Evolutionary conservation across 495 filamentous ascomycete species (phyloP).

Genomic region (Pyrenopolyporus hunteri): DNA sequence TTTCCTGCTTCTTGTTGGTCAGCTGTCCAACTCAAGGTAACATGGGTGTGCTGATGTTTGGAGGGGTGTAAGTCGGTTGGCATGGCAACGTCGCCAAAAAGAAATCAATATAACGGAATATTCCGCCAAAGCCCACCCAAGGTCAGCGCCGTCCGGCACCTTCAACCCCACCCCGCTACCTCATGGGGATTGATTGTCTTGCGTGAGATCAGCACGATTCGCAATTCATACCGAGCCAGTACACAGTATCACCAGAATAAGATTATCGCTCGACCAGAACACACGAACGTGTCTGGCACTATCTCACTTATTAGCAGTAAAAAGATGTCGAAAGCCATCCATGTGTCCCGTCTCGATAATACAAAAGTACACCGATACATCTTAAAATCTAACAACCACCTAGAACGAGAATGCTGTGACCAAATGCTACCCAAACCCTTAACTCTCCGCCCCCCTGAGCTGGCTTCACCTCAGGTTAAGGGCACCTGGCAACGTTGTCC

Average conservation of each 20-base stretch:
- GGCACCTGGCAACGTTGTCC: neutral
- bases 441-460: neutral
- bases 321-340: conserved; percentile 1
- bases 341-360: too few relatives aligned
- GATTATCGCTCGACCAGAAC: conserved; percentile 9
- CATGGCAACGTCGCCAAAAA: conserved; percentile 9
- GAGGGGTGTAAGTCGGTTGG: conserved; percentile 26
- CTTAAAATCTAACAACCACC: neutral
- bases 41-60: conserved; percentile 12
- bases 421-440: neutral
- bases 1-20: neutral
- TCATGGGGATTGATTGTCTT: conserved; percentile 5
- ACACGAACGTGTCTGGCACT: neutral
- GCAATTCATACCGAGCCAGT: conserved; percentile 7
- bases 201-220: conserved; percentile 4
- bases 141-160: neutral
- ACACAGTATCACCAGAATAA: conserved; percentile 13
- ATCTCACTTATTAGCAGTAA: neutral
- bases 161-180: neutral
- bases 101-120: conserved; percentile 14
- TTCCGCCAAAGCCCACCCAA: neutral
- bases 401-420: neutral
- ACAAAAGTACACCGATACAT: too few relatives aligned
- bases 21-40: neutral
- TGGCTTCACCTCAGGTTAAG: conserved; percentile 5